Percentiles rank a stretch among this genome's conserved stretches.
phyloP scores from a whole-genome alignment of 352 stramenopile species.

The Phytopythium delawarense region DNA sequence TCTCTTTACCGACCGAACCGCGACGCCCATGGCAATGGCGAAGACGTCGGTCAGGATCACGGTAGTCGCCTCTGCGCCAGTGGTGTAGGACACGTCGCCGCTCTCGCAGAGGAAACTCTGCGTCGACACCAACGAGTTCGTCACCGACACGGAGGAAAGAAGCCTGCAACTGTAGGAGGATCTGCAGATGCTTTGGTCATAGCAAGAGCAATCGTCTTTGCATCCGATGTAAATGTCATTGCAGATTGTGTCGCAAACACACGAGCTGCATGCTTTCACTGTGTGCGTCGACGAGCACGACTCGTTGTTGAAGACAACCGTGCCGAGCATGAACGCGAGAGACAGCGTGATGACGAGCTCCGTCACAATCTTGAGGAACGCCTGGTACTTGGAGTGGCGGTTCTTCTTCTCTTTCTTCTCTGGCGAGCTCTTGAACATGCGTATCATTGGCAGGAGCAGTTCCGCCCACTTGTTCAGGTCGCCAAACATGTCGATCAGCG shows the following conservation, averaged over 20 bases:
- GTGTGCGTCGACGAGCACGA: slow-evolving; percentile 5
- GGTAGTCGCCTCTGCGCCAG: slow-evolving; percentile 8
- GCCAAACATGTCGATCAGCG: slow-evolving; percentile 13
- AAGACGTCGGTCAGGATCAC: slow-evolving; percentile 9
- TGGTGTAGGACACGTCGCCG: slow-evolving; percentile 4
- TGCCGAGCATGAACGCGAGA: slow-evolving; percentile 13
- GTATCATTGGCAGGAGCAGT: background rate
- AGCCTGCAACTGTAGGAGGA: background rate
- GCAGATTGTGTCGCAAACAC: slow-evolving; percentile 7
- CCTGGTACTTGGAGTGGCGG: slow-evolving; percentile 7
- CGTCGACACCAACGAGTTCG: background rate
- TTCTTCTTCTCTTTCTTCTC: slow-evolving; percentile 1
- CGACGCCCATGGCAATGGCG: slow-evolving; percentile 3
- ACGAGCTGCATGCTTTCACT: slow-evolving; percentile 2
- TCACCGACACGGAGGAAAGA: background rate
- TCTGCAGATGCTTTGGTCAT: background rate
- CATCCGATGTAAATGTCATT: slow-evolving; percentile 4
- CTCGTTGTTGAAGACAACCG: slow-evolving; percentile 19
- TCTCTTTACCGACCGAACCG: slow-evolving; percentile 3
- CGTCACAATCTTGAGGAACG: slow-evolving; percentile 7
- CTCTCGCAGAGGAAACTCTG: slow-evolving; percentile 1
- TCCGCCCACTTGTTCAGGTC: slow-evolving; percentile 15
- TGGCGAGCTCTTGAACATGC: slow-evolving; percentile 11
- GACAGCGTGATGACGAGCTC: slow-evolving; percentile 12
- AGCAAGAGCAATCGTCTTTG: slow-evolving; percentile 7